Conservation (phyloP, 805 yeast genomes). For the Ogataea henricii region DNA sequence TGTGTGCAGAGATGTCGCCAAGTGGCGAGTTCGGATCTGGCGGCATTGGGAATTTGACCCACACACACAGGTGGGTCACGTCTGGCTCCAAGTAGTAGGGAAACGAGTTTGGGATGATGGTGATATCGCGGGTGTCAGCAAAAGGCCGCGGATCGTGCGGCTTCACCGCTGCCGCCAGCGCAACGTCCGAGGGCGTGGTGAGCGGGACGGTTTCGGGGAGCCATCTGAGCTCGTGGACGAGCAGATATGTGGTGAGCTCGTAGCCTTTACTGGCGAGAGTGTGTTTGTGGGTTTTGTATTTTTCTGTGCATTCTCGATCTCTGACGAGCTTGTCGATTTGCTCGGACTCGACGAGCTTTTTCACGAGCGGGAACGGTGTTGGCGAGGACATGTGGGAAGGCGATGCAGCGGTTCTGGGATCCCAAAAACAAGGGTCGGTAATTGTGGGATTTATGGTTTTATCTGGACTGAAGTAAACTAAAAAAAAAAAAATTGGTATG, state of each 20-base stretch:
- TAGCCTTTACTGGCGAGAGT: slow-evolving; percentile 37
- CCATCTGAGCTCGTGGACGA: slow-evolving; percentile 56
- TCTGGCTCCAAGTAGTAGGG: slow-evolving; percentile 61
- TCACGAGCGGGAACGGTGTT: slow-evolving; percentile 47
- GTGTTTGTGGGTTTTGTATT: slow-evolving; percentile 49
- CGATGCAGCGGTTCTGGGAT: too few species aligned
- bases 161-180: slow-evolving; percentile 22
- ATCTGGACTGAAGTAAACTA: background rate
- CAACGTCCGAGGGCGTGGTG: slow-evolving; percentile 15
- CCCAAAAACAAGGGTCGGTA: too few species aligned
- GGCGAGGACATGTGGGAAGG: slow-evolving; percentile 15
- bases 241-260: slow-evolving; percentile 50
- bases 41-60: slow-evolving; percentile 63
- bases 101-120: slow-evolving; percentile 57
- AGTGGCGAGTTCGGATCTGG: slow-evolving; percentile 48
- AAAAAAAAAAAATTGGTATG: background rate
- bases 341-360: slow-evolving; percentile 41
- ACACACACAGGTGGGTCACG: slow-evolving; percentile 60
- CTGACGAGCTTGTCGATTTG: slow-evolving; percentile 52
- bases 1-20: slow-evolving; percentile 52
- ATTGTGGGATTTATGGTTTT: too few species aligned
- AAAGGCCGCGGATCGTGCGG: slow-evolving; percentile 44
- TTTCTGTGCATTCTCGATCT: slow-evolving; percentile 42
- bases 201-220: slow-evolving; percentile 27
- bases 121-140: slow-evolving; percentile 43